Conservation (phyloP, 371 early-diverging fungal species). For the Circinella minor region DNA sequence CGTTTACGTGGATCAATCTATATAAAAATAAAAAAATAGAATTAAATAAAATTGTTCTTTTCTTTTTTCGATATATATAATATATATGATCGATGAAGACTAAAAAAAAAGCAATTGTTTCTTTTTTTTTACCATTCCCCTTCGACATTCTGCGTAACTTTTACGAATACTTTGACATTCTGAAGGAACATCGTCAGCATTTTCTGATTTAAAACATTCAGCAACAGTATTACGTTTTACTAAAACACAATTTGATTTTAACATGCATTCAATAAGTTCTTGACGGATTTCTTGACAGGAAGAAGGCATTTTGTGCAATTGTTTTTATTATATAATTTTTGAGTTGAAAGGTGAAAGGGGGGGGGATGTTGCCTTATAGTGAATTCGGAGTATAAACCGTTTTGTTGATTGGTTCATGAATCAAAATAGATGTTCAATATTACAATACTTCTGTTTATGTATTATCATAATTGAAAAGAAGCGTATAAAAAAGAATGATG, state of each 20-base stretch:
- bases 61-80: neutral
- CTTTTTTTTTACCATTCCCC: slow-evolving; percentile 73
- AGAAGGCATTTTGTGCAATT: slow-evolving; percentile 52
- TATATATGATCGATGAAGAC: neutral
- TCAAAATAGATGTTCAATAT: too few relatives aligned
- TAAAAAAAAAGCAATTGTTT: neutral
- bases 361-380: too few relatives aligned
- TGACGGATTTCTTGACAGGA: slow-evolving; percentile 74
- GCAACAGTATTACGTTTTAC: slow-evolving; percentile 64
- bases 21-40: neutral
- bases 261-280: slow-evolving; percentile 73
- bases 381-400: too few relatives aligned
- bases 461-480: too few relatives aligned
- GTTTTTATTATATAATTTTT: neutral
- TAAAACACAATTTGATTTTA: slow-evolving; percentile 76
- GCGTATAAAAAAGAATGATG: too few relatives aligned
- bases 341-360: neutral
- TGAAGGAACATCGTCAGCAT: slow-evolving; percentile 61
- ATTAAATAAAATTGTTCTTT: neutral
- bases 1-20: slow-evolving; percentile 59
- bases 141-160: slow-evolving; percentile 73
- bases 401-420: too few relatives aligned
- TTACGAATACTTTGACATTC: slow-evolving; percentile 68
- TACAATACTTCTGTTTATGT: too few relatives aligned
- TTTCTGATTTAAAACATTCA: slow-evolving; percentile 69